Conservation (phyloP, 768 basidiomycete genomes). For the Hydnomerulius pinastri region DNA sequence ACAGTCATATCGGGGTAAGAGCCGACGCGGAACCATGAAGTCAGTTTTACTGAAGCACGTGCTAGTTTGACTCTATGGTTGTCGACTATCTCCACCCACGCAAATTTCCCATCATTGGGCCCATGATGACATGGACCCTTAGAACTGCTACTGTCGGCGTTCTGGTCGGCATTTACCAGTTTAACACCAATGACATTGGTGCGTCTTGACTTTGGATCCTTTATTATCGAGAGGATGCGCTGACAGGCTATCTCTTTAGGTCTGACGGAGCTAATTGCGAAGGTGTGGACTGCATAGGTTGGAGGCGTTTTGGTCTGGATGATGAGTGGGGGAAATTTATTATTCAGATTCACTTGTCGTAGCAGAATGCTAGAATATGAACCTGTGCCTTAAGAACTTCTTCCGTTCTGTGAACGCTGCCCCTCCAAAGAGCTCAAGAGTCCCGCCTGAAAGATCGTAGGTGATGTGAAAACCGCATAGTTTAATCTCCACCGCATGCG, state of each 20-base stretch:
- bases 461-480: no score
- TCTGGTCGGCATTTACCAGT: slow-evolving; percentile 91
- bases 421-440: no score
- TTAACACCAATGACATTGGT: slow-evolving; percentile 99
- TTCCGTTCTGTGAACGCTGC: no score
- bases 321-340: neutral
- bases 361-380: neutral
- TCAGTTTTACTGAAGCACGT: neutral
- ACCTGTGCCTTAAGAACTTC: no score
- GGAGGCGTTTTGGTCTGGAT: neutral
- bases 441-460: no score
- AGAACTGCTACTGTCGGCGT: slow-evolving; percentile 77
- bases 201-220: slow-evolving; percentile 34
- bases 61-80: slow-evolving; percentile 71
- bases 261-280: slow-evolving; percentile 80
- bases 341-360: neutral
- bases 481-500: no score
- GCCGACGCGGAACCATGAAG: neutral
- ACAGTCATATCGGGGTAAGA: slow-evolving; percentile 91
- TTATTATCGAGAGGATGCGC: neutral
- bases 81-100: slow-evolving; percentile 92
- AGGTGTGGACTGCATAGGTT: slow-evolving; percentile 76
- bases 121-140: slow-evolving; percentile 70
- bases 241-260: slow-evolving; percentile 45
- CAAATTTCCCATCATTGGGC: slow-evolving; percentile 88